These are phyloP conservation scores for Chalciporus piperatoides DNA, from an alignment of 1,284 basidiomycete genomes.

Conservation along the genomic window DNA sequence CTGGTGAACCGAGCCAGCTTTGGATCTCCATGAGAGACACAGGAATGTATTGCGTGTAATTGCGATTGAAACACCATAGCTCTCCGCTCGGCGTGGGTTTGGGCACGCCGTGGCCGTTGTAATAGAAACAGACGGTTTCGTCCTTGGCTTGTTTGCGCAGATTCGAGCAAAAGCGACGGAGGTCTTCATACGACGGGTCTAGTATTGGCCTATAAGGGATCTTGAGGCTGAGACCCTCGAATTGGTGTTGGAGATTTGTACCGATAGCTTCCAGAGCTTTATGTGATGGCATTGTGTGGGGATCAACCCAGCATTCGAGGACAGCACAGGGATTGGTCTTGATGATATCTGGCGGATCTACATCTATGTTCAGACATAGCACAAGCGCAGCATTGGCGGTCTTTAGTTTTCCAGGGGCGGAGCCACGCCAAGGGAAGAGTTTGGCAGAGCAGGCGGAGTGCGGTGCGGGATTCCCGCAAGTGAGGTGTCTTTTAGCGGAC, in stretches of 20 bases:
- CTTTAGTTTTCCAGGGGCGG: conserved; percentile 79
- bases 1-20: conserved; percentile 89
- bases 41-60: conserved; percentile 98
- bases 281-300: conserved; percentile 80
- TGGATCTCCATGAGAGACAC: conserved; percentile 93
- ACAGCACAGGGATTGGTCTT: conserved; percentile 97
- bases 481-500: conserved; percentile 83
- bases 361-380: conserved; percentile 95
- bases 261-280: conserved; percentile 91
- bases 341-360: conserved; percentile 95
- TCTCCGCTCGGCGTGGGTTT: conserved; percentile 96
- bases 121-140: conserved; percentile 95
- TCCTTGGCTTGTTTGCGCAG: conserved; percentile 89
- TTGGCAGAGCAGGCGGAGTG: conserved; percentile 60
- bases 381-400: conserved; percentile 93
- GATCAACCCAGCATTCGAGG: conserved; percentile 98
- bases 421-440: conserved; percentile 74
- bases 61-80: conserved; percentile 98
- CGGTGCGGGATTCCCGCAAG: conserved; percentile 80
- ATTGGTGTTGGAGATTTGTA: conserved; percentile 91
- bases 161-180: conserved; percentile 85
- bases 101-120: conserved; percentile 98
- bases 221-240: conserved; percentile 90
- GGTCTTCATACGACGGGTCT: conserved; percentile 94
- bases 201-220: conserved; percentile 91